phyloP scores from a whole-genome alignment of 768 basidiomycete genomes.

The Sistotremastrum niveocremeum region DNA sequence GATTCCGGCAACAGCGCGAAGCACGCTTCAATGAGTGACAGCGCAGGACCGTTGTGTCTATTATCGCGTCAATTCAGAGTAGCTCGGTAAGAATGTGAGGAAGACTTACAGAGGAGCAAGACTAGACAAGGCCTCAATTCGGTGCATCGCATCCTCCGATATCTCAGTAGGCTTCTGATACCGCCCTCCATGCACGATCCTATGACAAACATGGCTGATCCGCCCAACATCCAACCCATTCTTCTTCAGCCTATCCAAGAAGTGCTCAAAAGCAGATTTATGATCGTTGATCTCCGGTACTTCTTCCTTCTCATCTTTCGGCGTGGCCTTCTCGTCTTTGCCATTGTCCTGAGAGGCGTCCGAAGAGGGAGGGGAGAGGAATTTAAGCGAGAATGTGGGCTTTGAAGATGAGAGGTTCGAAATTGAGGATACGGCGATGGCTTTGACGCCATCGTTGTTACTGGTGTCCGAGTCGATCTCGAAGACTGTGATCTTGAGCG shows the following conservation, averaged over 20 bases:
- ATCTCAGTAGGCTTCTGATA: conserved; percentile 60
- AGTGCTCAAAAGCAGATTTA: conserved; percentile 46
- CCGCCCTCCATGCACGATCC: conserved; percentile 81
- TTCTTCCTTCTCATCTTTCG: conserved; percentile 7
- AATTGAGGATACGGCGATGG: conserved; percentile 38
- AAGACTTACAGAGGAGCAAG: conserved; percentile 62
- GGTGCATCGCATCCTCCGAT: conserved; percentile 50
- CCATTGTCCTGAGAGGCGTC: conserved; percentile 24
- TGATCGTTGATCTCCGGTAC: conserved; percentile 38
- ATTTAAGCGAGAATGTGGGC: conserved; percentile 34
- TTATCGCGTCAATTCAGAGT: neutral
- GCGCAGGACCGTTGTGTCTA: conserved; percentile 51
- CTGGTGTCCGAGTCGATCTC: conserved; percentile 14
- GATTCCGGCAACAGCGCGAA: conserved; percentile 50
- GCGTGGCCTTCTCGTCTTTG: neutral
- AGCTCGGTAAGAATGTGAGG: neutral
- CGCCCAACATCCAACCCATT: conserved; percentile 1
- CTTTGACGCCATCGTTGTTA: conserved; percentile 21
- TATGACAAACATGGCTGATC: conserved; percentile 52
- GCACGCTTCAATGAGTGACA: conserved; percentile 48
- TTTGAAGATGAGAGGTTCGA: conserved; percentile 46
- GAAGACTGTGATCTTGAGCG: conserved; percentile 72
- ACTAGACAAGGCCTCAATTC: conserved; percentile 62
- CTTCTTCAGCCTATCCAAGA: conserved; percentile 32
- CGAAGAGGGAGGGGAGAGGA: conserved; percentile 2